Evolutionary conservation across 2,329 filamentous ascomycete species (phyloP).

Genomic region (Fusarium solani-melongenae): DNA sequence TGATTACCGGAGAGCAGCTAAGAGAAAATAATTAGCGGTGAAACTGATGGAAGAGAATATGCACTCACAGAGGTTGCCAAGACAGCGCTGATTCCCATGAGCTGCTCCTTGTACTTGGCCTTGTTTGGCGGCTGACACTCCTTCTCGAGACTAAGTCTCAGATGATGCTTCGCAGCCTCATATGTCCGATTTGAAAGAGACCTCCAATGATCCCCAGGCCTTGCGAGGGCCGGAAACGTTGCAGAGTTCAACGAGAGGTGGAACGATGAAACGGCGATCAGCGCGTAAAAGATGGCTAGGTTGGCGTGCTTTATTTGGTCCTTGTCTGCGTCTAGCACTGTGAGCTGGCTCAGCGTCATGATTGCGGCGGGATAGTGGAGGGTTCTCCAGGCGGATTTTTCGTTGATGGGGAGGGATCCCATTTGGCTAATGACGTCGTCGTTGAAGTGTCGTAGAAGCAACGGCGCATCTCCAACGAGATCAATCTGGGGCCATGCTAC

Average conservation of each 20-base stretch:
- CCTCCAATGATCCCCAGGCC: constrained; percentile 24
- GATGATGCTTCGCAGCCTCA: constrained; percentile 37
- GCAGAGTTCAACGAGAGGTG: constrained; percentile 27
- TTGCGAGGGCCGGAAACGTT: constrained; percentile 8
- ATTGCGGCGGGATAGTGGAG: constrained; percentile 32
- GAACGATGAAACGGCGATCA: constrained; percentile 33
- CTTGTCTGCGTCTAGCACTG: constrained; percentile 22
- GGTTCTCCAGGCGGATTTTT: constrained; percentile 37
- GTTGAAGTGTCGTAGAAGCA: constrained; percentile 34
- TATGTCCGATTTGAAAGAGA: constrained; percentile 19
- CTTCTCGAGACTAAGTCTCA: constrained; percentile 32
- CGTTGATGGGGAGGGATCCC: constrained; percentile 37
- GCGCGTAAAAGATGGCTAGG: constrained; percentile 27
- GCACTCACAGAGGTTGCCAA: constrained; percentile 29
- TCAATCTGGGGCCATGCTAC: constrained; percentile 31
- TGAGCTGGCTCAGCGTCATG: constrained; percentile 37
- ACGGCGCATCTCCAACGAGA: constrained; percentile 28
- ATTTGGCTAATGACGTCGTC: constrained; percentile 38
- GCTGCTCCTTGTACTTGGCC: constrained; percentile 37
- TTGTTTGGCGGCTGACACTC: constrained; percentile 31
- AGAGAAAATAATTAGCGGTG: accelerated
- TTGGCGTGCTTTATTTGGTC: constrained; percentile 34
- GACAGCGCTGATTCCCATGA: constrained; percentile 35
- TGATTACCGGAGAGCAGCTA: constrained; percentile 30
- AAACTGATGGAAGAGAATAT: accelerated